Base-by-base conservation (phyloP, 192 early-diverging fungal species). In the Entophlyctis luteolus region DNA sequence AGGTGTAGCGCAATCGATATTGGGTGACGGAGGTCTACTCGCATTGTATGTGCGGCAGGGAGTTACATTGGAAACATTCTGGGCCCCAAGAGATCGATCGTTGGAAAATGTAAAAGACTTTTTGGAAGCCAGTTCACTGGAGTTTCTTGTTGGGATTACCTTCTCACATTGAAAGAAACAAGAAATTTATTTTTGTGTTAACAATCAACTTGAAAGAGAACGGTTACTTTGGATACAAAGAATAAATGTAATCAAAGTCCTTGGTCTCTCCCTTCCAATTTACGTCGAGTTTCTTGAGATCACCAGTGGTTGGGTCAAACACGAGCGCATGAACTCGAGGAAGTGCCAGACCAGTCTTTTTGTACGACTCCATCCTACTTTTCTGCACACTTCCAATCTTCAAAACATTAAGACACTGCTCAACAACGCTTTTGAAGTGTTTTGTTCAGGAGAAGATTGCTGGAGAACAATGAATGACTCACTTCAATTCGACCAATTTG, bases 381-480 rank as follows among this genome's bases (percentile, higher is more conserved):
- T 38, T 12, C 35, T 66, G 63, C 8, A 66, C 63, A 28, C 22
- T 20, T n/a, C 63, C 63, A 18, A 52, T 66, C 50, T 66, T 66
- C 47, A 66, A 48, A 35, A 66, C 35, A 52, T 66, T 66, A 28
- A 66, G 33, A 34, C 49, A 52, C 34, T 66, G 63, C 49, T 66
- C 63, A 10, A 10, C 6, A 4, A 66, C 63, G 52, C 39, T 42
- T 42, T 42, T 42, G n/a, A n/a, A n/a, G n/a, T 42, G 39, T 42
- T 42, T 42, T 42, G n/a, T 42, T 42, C 39, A 42, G 8, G 8
- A 42, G n/a, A 12, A 42, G 8, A 12, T 42, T 42, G 39, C n/a
- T 82, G 84, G 62, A 86, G 75, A 45, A 87, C 76, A 12, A n/a
- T n/a, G n/a, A n/a, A n/a, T n/a, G n/a, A 90, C 90, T 70, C n/a